Evolutionary conservation across 2,329 filamentous ascomycete genomes (phyloP), one percentile per base, ranked within the genome.

Genomic region (Juglanconis sp.): DNA sequence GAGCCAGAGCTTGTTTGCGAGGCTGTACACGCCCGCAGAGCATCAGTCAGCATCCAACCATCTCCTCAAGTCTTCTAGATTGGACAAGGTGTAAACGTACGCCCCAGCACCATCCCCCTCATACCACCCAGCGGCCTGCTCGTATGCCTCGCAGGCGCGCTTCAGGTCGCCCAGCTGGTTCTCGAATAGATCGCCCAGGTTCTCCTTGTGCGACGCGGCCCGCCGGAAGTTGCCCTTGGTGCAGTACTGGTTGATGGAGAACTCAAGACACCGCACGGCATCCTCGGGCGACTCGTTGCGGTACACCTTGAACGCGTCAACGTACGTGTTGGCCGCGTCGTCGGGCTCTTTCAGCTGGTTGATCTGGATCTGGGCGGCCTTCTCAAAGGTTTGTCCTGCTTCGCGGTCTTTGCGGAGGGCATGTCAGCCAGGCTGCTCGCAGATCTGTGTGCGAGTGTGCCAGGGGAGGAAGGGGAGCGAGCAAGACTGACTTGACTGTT

Each of bases 291-390:
- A 87, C 56, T 90, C 87, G 76, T 92, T 96, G 69, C 89, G 85
- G 79, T 97, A 98, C 62, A 92, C 89, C 80, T 98, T 97, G 84
- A 93, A 98, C 56, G 95, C 95, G 74, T 98, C 93, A 69, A 89
- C 86, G 63, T 92, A 80, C 52, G 89, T 89, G 76, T 96, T 96
- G 65, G 94, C 93, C 52, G 92, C 92, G 72, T 98, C 95, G 72
- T 96, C 91, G 47, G 90, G 91, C 71, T 98, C 93, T 72, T 92
- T 96, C 54, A 98, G 84, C 68, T 93, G 88, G 66, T 87, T 83
- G 53, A 79, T 84, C 74, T 96, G 91, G 62, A 98, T 87, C 48
- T 83, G 76, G n/a, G 92, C 94, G 11, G 92, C 92, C 74, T 88
- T 85, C 73, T 96, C 92, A 66, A 96, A 96, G 11, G 92, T 88